A percentile compares a stretch with the other conserved stretches of the same genome.
These are phyloP conservation scores for Loxodes magnus DNA, from an alignment of 73 alveolate genomes.

Conservation along the genomic window DNA sequence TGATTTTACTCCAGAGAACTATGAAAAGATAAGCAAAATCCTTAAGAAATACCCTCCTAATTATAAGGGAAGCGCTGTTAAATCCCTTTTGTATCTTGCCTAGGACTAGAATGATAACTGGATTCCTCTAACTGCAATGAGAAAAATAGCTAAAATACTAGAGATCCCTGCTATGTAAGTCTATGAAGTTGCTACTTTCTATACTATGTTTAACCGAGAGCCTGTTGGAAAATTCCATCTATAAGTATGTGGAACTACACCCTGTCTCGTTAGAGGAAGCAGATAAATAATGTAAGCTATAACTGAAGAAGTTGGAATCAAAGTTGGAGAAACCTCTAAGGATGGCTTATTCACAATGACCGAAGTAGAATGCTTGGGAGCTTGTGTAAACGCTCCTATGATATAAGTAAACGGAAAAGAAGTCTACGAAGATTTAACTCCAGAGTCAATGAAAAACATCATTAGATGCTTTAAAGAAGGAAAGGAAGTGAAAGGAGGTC, in stretches of 20 bases:
- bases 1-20: conserved; percentile 71
- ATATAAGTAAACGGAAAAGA: conserved; percentile 78
- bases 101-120: conserved; percentile 67
- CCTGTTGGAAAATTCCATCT: conserved; percentile 80
- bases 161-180: conserved; percentile 78
- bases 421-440: conserved; percentile 84
- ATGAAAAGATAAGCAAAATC: conserved; percentile 42
- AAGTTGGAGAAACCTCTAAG: conserved; percentile 52
- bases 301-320: conserved; percentile 40
- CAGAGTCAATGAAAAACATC: conserved; percentile 32
- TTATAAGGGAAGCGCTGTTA: conserved; percentile 68
- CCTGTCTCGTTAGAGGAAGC: conserved; percentile 84
- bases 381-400: conserved; percentile 89
- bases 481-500: conserved; percentile 66
- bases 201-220: conserved; percentile 80
- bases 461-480: conserved; percentile 18
- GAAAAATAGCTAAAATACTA: conserved; percentile 70
- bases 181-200: conserved; percentile 76
- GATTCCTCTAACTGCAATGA: conserved; percentile 80
- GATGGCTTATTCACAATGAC: conserved; percentile 78
- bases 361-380: conserved; percentile 89
- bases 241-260: conserved; percentile 88
- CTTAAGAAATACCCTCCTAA: conserved; percentile 60
- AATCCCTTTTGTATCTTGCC: conserved; percentile 58
- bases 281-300: conserved; percentile 61